A percentile compares a stretch with the other conserved stretches of the same genome.
Conservation (phyloP, 805 yeast species). For the Candida montana region DNA sequence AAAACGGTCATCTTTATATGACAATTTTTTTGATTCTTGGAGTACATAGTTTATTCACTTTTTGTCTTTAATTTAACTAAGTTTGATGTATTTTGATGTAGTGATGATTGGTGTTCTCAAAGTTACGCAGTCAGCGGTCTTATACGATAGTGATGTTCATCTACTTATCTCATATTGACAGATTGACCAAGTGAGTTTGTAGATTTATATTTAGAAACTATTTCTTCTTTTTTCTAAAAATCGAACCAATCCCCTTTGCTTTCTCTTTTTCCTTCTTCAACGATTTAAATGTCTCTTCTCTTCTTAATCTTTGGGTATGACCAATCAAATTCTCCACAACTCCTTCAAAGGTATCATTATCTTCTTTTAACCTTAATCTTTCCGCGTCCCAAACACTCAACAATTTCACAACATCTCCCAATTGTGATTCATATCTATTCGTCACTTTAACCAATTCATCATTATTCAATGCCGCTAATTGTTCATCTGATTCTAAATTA, state of each 20-base stretch:
- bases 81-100: too few relatives aligned
- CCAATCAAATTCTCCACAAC: constrained; percentile 90
- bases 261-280: constrained; percentile 28
- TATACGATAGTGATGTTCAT: too few relatives aligned
- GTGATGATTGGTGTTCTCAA: too few relatives aligned
- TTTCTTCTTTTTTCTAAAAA: constrained; percentile 9
- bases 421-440: constrained; percentile 26
- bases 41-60: too few relatives aligned
- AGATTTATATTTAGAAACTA: too few relatives aligned
- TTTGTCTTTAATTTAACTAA: too few relatives aligned
- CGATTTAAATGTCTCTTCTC: constrained; percentile 38
- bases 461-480: constrained; percentile 24
- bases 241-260: constrained; percentile 13
- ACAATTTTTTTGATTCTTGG: too few relatives aligned
- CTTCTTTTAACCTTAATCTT: constrained; percentile 45
- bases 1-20: too few relatives aligned
- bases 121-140: too few relatives aligned
- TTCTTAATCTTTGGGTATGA: constrained; percentile 74
- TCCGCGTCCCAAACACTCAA: constrained; percentile 49
- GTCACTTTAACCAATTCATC: constrained; percentile 36
- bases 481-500: constrained; percentile 14
- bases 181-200: too few relatives aligned
- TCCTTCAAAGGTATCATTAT: constrained; percentile 73
- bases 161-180: too few relatives aligned
- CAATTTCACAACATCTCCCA: constrained; percentile 33